Base-by-base conservation (phyloP, 257 asterid genomes). In the Salvia rosmarinus region DNA sequence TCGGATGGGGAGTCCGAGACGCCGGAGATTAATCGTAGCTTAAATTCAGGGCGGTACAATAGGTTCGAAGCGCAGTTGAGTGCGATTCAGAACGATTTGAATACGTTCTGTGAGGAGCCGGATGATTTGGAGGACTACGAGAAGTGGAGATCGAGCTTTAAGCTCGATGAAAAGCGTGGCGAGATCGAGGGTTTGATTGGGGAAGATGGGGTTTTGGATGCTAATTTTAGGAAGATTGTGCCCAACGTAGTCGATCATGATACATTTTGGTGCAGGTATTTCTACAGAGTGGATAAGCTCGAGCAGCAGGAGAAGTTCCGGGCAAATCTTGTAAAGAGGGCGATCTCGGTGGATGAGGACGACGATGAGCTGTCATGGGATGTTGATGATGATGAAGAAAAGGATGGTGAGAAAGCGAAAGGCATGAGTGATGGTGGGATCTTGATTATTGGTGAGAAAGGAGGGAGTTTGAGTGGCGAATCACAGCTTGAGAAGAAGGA, bases 351-450 rank as follows among this genome's bases (percentile, higher is more conserved):
- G 56, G 97, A 90, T 70, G 86, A 84, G 16, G 96, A 86, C 5
- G 96, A 90, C 4, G 96, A 89, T 66, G 98, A 88, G 73, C 83
- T 88, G 55, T 82, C 95, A 6, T 92, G 97, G 98, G 98, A 92
- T 68, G 86, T 92, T 1, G 97, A 92, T 21, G 96, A 89, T 30
- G 95, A 85, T 0, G 89, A 81, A 1, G 89, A 87, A 2, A 87
- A 89, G 0, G 79, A 77, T 14, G 79, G 19, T 49, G 79, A 35
- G 74, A 68, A 67, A 61, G 28, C 20, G 46, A 74, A 83, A 49
- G 83, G 28, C 11, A 39, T 4, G 9, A 69, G 52, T 75, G 79
- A 17, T 77, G 78, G 14, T 67, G 67, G 42, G 56, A 77, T 37
- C 58, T 46, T 55, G 39, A 61, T 81, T 44, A 17, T 19, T 14